Evolutionary conservation across 768 basidiomycete genomes (phyloP).

Genomic region (Russula sp.): DNA sequence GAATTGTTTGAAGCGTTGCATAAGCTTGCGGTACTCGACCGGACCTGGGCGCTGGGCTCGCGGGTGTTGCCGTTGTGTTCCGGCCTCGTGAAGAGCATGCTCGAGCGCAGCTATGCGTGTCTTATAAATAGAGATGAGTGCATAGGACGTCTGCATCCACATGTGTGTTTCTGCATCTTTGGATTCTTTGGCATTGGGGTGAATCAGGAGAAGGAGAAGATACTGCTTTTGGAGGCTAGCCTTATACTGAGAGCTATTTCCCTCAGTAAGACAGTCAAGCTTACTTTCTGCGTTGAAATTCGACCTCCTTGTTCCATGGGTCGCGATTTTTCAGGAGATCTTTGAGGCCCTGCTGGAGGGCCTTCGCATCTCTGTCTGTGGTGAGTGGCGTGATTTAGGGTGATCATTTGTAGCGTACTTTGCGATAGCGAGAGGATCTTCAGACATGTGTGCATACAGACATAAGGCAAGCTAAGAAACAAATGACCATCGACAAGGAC

Average conservation of each 20-base stretch:
- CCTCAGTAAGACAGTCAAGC: slow-evolving; percentile 28
- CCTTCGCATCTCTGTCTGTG: slow-evolving; percentile 65
- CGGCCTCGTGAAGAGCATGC: slow-evolving; percentile 26
- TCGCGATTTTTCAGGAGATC: slow-evolving; percentile 65
- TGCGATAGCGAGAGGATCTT: slow-evolving; percentile 36
- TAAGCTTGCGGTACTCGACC: slow-evolving; percentile 80
- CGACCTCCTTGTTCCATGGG: slow-evolving; percentile 82
- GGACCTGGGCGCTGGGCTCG: slow-evolving; percentile 46
- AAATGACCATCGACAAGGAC: slow-evolving; percentile 2
- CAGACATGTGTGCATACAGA: slow-evolving; percentile 32
- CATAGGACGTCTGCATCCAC: slow-evolving; percentile 91
- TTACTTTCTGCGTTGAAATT: slow-evolving; percentile 82
- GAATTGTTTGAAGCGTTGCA: slow-evolving; percentile 86
- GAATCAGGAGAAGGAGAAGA: slow-evolving; percentile 58
- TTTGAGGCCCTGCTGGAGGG: slow-evolving; percentile 67
- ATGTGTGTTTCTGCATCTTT: slow-evolving; percentile 78
- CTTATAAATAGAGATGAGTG: slow-evolving; percentile 79
- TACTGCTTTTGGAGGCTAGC: slow-evolving; percentile 64
- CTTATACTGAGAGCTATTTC: slow-evolving; percentile 19
- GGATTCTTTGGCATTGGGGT: slow-evolving; percentile 66
- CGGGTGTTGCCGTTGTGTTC: slow-evolving; percentile 31
- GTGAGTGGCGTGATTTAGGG: slow-evolving; percentile 19
- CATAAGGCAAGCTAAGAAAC: slow-evolving; percentile 14
- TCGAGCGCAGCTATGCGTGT: slow-evolving; percentile 64
- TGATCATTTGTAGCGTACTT: slow-evolving; percentile 29